Percentiles rank a stretch among this genome's conserved stretches.
These are phyloP conservation scores for Podila horticola DNA, from an alignment of 192 early-diverging fungal genomes.

Conservation along the genomic window DNA sequence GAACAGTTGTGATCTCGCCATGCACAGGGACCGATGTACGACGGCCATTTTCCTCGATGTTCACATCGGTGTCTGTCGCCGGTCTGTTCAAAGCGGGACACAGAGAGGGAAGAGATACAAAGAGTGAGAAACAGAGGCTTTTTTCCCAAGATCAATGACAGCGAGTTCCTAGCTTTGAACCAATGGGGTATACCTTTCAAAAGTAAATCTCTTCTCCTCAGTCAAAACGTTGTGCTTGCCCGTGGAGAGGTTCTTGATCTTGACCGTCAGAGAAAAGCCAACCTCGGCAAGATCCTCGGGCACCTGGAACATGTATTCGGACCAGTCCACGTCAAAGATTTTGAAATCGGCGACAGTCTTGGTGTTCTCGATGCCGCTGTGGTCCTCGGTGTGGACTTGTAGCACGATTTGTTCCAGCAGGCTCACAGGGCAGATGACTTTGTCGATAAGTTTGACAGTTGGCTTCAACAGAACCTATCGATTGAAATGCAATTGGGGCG, in stretches of 20 bases:
- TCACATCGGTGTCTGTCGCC: neutral
- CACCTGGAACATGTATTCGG: constrained; percentile 44
- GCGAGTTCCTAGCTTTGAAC: neutral
- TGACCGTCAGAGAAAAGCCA: constrained; percentile 28
- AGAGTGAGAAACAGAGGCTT: neutral
- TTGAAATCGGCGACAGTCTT: constrained; percentile 21
- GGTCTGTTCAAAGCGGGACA: constrained; percentile 1
- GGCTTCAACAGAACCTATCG: constrained; percentile 38
- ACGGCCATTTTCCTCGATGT: constrained; percentile 2
- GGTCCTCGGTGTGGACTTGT: constrained; percentile 15
- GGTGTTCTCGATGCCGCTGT: constrained; percentile 15
- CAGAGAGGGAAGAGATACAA: too few species aligned
- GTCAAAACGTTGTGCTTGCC: constrained; percentile 13
- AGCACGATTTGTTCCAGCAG: constrained; percentile 53
- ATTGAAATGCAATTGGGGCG: neutral
- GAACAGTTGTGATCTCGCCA: constrained; percentile 31
- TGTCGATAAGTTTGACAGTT: neutral
- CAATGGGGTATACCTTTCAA: constrained; percentile 13
- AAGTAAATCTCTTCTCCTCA: neutral
- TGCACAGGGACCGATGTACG: constrained; percentile 22
- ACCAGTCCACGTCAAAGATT: constrained; percentile 23
- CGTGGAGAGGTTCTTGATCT: constrained; percentile 43
- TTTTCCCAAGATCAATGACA: neutral
- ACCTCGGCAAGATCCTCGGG: constrained; percentile 37
- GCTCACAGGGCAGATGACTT: constrained; percentile 29